These are phyloP conservation scores for Aspergillus chevalieri DNA, from an alignment of 2,329 filamentous ascomycete genomes.

Conservation along the genomic window DNA sequence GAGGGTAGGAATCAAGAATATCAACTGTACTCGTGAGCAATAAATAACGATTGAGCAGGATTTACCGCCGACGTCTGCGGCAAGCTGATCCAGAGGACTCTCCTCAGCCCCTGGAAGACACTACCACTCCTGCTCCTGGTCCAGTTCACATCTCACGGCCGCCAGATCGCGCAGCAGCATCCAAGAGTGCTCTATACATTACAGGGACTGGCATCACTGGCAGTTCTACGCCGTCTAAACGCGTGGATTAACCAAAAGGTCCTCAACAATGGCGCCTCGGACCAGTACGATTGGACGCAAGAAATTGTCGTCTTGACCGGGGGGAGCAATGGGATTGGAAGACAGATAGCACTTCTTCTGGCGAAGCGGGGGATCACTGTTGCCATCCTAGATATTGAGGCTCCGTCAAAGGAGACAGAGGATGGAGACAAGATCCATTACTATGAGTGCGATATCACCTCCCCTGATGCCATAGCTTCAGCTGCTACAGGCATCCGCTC, in stretches of 20 bases:
- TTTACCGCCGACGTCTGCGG: slow-evolving; percentile 57
- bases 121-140: slow-evolving; percentile 59
- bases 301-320: slow-evolving; percentile 71
- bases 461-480: slow-evolving; percentile 46
- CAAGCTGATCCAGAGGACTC: slow-evolving; percentile 53
- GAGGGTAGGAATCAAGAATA: slow-evolving; percentile 21
- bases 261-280: slow-evolving; percentile 39
- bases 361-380: slow-evolving; percentile 60
- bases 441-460: slow-evolving; percentile 66
- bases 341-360: slow-evolving; percentile 58
- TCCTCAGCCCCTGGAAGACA: slow-evolving; percentile 59
- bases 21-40: neutral
- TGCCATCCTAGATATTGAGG: slow-evolving; percentile 57
- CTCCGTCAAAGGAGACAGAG: slow-evolving; percentile 22
- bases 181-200: slow-evolving; percentile 49
- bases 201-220: slow-evolving; percentile 49
- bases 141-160: slow-evolving; percentile 58
- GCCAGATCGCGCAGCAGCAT: slow-evolving; percentile 49
- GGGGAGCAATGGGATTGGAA: slow-evolving; percentile 68
- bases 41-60: slow-evolving; percentile 20
- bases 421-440: slow-evolving; percentile 46
- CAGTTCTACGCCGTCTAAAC: slow-evolving; percentile 46
- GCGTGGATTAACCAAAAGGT: slow-evolving; percentile 47
- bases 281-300: slow-evolving; percentile 49
- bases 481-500: slow-evolving; percentile 50